Evolutionary conservation across 345 rosid genomes (phyloP), one percentile per base, ranked within the genome.

Genomic region (Microthlaspi erraticum): DNA sequence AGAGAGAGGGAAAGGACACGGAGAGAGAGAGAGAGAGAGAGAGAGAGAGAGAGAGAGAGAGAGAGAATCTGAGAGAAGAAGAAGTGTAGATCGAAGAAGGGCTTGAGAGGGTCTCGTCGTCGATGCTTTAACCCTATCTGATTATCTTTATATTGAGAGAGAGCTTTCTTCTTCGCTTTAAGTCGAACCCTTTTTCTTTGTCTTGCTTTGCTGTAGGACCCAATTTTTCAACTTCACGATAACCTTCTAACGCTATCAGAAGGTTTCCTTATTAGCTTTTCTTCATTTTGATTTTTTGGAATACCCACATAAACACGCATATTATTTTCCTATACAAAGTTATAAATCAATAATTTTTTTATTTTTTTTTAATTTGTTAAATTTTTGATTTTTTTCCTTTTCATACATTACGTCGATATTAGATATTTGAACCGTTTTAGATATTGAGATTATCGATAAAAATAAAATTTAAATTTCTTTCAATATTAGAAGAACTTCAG

Each of bases 71-170:
- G 56, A 55, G 60, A 55, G 60, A 55, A 5, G 60, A 26, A 70
- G 39, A 36, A 58, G 73, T 57, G 68, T 66, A 59, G 78, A 66
- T 66, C 73, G 78, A 66, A 39, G 33, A 36, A 57, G 51, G 72
- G 39, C 19, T 13, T 23, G 26, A 23, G 26, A 23, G 26, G 26
- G 26, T 26, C 29, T 59, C 67, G 64, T 55, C 71, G 71, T 55
- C 69, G 36, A 72, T 42, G 60, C 43, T 54, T 72, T 61, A 72
- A 62, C 76, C 76, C 76, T 72, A 72, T 72, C 76, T 72, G 37
- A 43, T 54, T 54, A 42, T 55, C 44, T 57, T 57, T 45, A 45
- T 68, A 17, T 45, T 36, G 3, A 8, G 7, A 5, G 29, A 26
- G 26, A 23, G 26, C 13, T 49, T 38, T 49, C 7, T 46, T 36